Conservation (phyloP, 2,329 filamentous ascomycete species). For the Scorias spongiosa region DNA sequence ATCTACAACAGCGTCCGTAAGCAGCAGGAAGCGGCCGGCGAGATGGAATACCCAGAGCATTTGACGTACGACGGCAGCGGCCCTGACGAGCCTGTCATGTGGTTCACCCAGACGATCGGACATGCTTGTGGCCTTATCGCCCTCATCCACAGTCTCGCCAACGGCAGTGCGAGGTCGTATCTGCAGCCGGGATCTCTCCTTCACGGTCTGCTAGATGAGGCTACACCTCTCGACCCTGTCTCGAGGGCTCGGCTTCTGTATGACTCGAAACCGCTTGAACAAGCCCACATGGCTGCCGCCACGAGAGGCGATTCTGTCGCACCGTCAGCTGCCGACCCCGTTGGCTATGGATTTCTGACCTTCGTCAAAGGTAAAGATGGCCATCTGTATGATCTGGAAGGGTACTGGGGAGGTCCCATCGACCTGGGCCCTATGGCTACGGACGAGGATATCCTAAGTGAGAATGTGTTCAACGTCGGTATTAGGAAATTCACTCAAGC, state of each 20-base stretch:
- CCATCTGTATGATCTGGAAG: slow-evolving; percentile 33
- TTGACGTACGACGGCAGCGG: slow-evolving; percentile 32
- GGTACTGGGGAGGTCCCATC: slow-evolving; percentile 28
- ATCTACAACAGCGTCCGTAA: slow-evolving; percentile 28
- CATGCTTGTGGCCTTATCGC: slow-evolving; percentile 45
- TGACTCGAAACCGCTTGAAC: slow-evolving; percentile 29
- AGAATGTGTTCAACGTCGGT: slow-evolving; percentile 26
- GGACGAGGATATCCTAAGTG: slow-evolving; percentile 30
- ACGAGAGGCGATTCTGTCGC: slow-evolving; percentile 25
- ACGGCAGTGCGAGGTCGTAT: slow-evolving; percentile 29
- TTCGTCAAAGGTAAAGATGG: slow-evolving; percentile 33
- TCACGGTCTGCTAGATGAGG: slow-evolving; percentile 28
- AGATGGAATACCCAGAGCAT: slow-evolving; percentile 8
- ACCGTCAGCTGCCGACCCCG: slow-evolving; percentile 16
- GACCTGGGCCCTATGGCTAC: slow-evolving; percentile 26
- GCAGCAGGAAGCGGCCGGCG: slow-evolving; percentile 25
- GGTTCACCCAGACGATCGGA: slow-evolving; percentile 44
- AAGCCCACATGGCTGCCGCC: slow-evolving; percentile 28
- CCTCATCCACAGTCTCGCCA: slow-evolving; percentile 38
- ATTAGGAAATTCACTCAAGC: slow-evolving; percentile 25
- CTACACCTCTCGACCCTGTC: slow-evolving; percentile 28
- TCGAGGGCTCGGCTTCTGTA: slow-evolving; percentile 38
- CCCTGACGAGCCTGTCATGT: slow-evolving; percentile 37
- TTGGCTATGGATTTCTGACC: slow-evolving; percentile 30
- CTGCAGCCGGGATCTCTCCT: slow-evolving; percentile 30